phyloP scores from a whole-genome alignment of 2,329 filamentous ascomycete genomes.

The Arachnomyces sp. region DNA sequence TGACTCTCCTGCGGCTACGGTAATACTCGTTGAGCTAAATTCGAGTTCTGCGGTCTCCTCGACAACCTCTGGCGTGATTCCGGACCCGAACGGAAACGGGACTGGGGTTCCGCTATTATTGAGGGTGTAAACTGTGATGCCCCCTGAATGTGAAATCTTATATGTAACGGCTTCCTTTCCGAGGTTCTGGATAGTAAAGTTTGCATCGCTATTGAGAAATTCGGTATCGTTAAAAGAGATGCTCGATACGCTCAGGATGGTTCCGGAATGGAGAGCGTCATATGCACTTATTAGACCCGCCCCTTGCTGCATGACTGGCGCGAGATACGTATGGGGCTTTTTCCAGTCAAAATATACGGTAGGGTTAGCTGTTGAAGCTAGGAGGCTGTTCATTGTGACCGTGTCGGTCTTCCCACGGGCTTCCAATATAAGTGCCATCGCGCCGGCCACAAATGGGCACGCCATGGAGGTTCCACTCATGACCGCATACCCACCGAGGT shows the following conservation, averaged over 20 bases:
- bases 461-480: constrained; percentile 54
- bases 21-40: constrained; percentile 12
- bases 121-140: constrained; percentile 47
- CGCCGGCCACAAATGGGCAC: constrained; percentile 47
- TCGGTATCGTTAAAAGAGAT: constrained; percentile 58
- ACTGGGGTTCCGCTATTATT: constrained; percentile 8
- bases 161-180: constrained; percentile 44
- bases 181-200: constrained; percentile 51
- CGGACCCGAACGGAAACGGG: neutral
- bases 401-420: constrained; percentile 21
- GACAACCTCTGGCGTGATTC: constrained; percentile 7
- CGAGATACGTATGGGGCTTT: constrained; percentile 21
- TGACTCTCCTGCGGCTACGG: constrained; percentile 13
- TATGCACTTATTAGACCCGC: constrained; percentile 53
- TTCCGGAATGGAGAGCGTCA: constrained; percentile 49
- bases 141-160: constrained; percentile 43
- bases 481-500: constrained; percentile 41
- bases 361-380: constrained; percentile 18
- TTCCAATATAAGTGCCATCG: constrained; percentile 23
- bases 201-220: constrained; percentile 41
- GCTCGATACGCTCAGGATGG: constrained; percentile 47
- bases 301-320: constrained; percentile 53
- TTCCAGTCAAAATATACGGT: constrained; percentile 22
- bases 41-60: constrained; percentile 6
- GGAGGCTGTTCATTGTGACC: constrained; percentile 17